These are phyloP conservation scores for Fagopyrum homotropicum DNA, from an alignment of 148 eudicot species.

Conservation along the genomic window DNA sequence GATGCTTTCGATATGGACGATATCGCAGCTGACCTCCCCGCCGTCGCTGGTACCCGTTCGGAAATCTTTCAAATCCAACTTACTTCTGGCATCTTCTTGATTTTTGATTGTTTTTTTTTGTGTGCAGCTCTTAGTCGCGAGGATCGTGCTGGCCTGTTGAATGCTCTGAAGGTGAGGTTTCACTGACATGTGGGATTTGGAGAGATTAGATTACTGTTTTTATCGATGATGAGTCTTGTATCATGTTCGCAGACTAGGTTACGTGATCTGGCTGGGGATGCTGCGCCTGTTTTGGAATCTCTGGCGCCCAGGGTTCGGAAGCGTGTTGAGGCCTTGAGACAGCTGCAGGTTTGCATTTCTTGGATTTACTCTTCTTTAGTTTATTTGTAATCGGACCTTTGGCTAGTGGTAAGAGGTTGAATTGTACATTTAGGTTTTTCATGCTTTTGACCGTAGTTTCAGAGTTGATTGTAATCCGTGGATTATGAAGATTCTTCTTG, in stretches of 20 bases:
- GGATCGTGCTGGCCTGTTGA: conserved; percentile 83
- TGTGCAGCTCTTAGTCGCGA: conserved; percentile 61
- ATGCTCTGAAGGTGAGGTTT: conserved; percentile 62
- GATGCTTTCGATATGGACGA: conserved; percentile 62
- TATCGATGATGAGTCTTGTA: background rate
- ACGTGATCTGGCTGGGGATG: conserved; percentile 74
- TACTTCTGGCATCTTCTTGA: background rate
- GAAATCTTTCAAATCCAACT: background rate
- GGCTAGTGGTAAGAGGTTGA: background rate
- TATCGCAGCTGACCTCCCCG: conserved; percentile 62
- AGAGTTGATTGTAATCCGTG: background rate
- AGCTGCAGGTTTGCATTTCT: conserved; percentile 49
- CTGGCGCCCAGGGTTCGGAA: conserved; percentile 55
- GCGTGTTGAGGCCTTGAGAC: conserved; percentile 72
- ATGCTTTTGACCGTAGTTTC: conserved; percentile 1
- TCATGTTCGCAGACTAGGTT: conserved; percentile 52
- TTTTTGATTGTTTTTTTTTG: conserved; percentile 5
- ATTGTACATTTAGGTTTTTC: background rate
- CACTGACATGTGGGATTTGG: background rate
- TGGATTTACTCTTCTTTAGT: background rate
- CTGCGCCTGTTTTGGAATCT: conserved; percentile 54
- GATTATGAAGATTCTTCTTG: background rate
- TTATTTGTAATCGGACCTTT: background rate
- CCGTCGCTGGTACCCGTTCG: conserved; percentile 68
- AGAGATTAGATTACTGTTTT: conserved; percentile 14